phyloP scores from a whole-genome alignment of 805 yeast genomes.

The Clavispora fructus region DNA sequence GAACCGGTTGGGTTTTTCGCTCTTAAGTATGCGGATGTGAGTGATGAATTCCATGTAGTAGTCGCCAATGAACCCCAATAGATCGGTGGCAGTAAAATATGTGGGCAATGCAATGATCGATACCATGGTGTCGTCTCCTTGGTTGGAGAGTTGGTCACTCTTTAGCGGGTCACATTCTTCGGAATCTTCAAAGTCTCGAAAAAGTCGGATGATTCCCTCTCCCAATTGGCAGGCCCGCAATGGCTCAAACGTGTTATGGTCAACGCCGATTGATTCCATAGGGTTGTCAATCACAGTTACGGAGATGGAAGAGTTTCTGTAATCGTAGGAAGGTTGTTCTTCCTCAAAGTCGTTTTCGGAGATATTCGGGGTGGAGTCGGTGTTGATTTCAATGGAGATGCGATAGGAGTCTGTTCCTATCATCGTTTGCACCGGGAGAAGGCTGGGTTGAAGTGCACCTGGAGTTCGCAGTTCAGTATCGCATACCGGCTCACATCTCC shows the following conservation, averaged over 20 bases:
- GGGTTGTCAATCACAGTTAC: constrained; percentile 22
- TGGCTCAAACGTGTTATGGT: constrained; percentile 31
- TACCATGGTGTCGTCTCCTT: constrained; percentile 61
- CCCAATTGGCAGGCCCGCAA: constrained; percentile 64
- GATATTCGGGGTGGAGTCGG: background rate
- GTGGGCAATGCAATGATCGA: constrained; percentile 84
- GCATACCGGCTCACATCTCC: background rate
- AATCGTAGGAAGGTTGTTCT: constrained; percentile 17
- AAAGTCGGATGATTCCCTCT: constrained; percentile 67
- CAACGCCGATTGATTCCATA: background rate
- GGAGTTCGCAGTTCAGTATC: background rate
- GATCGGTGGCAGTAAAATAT: constrained; percentile 79
- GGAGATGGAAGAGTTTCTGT: constrained; percentile 26
- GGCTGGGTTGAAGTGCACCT: background rate
- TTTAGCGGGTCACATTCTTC: constrained; percentile 8
- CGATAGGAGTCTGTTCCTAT: constrained; percentile 40
- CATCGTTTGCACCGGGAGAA: constrained; percentile 16
- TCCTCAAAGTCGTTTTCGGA: background rate
- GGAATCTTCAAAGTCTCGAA: constrained; percentile 44
- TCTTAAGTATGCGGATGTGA: constrained; percentile 67
- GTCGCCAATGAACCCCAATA: constrained; percentile 76
- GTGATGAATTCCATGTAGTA: constrained; percentile 48
- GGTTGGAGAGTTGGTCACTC: constrained; percentile 5
- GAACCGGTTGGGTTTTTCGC: constrained; percentile 62
- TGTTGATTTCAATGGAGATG: constrained; percentile 24